Percentiles rank a stretch among this genome's conserved stretches.
These are phyloP conservation scores for Coprinellus aureogranulatus DNA, from an alignment of 768 basidiomycete species.

Conservation along the genomic window DNA sequence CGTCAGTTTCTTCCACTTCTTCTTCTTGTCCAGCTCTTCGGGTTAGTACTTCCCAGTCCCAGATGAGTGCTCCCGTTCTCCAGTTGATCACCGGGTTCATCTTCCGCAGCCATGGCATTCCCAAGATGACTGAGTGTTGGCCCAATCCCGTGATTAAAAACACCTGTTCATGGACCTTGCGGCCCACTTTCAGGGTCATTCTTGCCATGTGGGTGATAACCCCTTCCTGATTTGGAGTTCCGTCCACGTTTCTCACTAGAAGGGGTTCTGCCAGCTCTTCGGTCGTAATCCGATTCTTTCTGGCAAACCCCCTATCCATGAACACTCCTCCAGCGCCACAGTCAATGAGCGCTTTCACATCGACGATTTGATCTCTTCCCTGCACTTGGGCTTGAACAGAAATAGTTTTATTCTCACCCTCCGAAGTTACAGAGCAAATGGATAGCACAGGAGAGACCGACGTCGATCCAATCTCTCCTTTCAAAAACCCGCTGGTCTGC, in stretches of 20 bases:
- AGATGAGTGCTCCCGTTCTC: not conserved
- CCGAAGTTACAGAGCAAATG: not conserved
- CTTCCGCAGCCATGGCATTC: not conserved
- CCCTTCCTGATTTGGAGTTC: conserved; percentile 2
- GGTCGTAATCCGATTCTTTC: not conserved
- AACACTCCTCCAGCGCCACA: not conserved
- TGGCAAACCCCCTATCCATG: not conserved
- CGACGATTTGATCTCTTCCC: not conserved
- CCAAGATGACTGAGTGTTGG: not conserved
- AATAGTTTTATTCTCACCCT: not conserved
- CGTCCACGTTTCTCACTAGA: not conserved
- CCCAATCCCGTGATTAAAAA: not conserved
- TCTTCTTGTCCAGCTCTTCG: not conserved
- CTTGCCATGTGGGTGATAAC: not conserved
- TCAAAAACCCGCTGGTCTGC: not conserved
- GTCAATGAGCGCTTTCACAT: not conserved
- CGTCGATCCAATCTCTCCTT: not conserved
- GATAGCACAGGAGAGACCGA: not conserved
- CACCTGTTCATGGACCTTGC: not conserved
- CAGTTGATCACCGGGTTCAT: not conserved
- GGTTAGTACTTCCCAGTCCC: not conserved
- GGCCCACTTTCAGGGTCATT: not conserved
- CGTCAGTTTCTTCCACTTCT: not conserved
- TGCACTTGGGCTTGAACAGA: not conserved
- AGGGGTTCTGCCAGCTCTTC: not conserved